Evolutionary conservation across 768 basidiomycete species (phyloP).

Genomic region (Boletellus sp.): DNA sequence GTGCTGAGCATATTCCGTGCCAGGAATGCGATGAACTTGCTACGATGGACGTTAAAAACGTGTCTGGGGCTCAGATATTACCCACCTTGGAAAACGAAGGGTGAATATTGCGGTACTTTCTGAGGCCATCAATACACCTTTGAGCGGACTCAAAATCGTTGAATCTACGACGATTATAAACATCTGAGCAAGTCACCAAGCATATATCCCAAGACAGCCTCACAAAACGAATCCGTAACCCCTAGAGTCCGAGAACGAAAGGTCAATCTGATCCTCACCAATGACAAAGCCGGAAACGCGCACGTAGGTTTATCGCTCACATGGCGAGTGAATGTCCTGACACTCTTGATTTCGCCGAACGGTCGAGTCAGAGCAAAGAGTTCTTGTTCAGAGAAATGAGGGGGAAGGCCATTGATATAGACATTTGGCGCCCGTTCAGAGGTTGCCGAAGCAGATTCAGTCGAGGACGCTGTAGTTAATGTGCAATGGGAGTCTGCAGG

Average conservation of each 20-base stretch:
- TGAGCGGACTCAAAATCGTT: conserved; percentile 63
- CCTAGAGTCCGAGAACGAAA: conserved; percentile 34
- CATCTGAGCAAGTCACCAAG: neutral
- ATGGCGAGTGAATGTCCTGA: conserved; percentile 80
- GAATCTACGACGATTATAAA: conserved; percentile 46
- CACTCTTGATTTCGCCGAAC: conserved; percentile 74
- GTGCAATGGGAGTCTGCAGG: conserved; percentile 12
- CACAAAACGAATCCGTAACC: conserved; percentile 80
- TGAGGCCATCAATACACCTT: conserved; percentile 66
- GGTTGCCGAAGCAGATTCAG: conserved; percentile 8
- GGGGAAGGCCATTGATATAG: conserved; percentile 84
- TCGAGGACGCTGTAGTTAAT: conserved; percentile 11
- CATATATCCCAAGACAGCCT: conserved; percentile 28
- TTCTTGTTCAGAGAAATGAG: conserved; percentile 78
- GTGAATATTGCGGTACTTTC: conserved; percentile 73
- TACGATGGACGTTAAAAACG: conserved; percentile 18
- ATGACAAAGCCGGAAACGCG: conserved; percentile 17
- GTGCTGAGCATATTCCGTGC: conserved; percentile 56
- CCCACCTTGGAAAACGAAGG: conserved; percentile 83
- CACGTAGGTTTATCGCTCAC: conserved; percentile 66
- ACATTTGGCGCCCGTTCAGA: conserved; percentile 62
- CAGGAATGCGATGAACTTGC: conserved; percentile 81
- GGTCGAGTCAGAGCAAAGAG: conserved; percentile 65
- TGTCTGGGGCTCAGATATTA: neutral
- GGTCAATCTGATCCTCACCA: neutral